Conservation (phyloP, 2,329 filamentous ascomycete genomes). For the Fusarium sarcochroum region DNA sequence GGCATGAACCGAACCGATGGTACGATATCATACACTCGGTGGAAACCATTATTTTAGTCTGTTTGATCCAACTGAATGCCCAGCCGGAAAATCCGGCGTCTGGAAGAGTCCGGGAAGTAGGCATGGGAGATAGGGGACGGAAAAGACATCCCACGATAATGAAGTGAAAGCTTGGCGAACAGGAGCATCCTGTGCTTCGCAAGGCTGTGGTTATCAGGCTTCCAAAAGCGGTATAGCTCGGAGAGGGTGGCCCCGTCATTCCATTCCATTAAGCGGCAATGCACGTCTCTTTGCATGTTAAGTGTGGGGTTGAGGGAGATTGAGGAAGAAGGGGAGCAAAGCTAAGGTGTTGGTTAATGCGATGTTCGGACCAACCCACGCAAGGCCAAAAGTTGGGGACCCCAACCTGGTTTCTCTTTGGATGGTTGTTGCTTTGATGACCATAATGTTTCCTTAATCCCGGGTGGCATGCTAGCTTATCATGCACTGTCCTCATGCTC, state of each 20-base stretch:
- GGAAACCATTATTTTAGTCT: constrained; percentile 11
- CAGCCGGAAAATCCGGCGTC: constrained; percentile 19
- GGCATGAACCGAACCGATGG: constrained; percentile 15
- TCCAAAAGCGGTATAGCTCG: constrained; percentile 18
- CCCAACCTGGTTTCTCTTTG: constrained; percentile 21
- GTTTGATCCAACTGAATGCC: constrained; percentile 6
- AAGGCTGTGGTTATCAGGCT: constrained; percentile 6
- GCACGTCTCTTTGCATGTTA: constrained; percentile 29
- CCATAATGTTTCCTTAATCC: constrained; percentile 14
- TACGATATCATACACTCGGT: background rate
- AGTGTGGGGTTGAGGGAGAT: constrained; percentile 41
- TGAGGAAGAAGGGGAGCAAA: constrained; percentile 5
- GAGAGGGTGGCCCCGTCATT: constrained; percentile 29
- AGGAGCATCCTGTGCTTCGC: constrained; percentile 4
- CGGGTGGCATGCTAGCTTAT: background rate
- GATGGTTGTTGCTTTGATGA: constrained; percentile 10
- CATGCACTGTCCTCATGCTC: constrained; percentile 17
- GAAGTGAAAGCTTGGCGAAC: constrained; percentile 24
- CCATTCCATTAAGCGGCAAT: constrained; percentile 37
- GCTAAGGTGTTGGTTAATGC: constrained; percentile 29
- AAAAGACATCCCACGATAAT: constrained; percentile 22
- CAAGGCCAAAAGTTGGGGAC: constrained; percentile 38
- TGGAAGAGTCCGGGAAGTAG: constrained; percentile 8
- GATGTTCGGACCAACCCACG: constrained; percentile 16
- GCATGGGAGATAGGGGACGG: constrained; percentile 12